phyloP scores from a whole-genome alignment of 1,284 basidiomycete species.

The Sanghuangporus weigelae region DNA sequence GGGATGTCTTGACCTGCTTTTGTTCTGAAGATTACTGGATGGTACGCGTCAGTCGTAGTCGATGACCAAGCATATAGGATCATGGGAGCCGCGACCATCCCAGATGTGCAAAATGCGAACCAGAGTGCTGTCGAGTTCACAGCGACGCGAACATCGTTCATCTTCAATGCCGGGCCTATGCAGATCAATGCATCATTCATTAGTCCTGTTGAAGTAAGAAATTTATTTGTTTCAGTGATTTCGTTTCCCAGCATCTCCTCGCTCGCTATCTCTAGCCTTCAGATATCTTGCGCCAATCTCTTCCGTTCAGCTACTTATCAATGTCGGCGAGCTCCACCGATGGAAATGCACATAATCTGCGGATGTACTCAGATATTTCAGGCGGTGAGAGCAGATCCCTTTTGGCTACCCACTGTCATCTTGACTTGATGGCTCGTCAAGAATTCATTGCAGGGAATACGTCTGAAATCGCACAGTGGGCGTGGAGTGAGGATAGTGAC shows the following conservation, averaged over 20 bases:
- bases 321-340: conserved; percentile 23
- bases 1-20: not conserved
- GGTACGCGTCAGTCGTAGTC: conserved; percentile 35
- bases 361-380: conserved; percentile 21
- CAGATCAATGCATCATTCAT: conserved; percentile 34
- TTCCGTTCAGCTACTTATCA: conserved; percentile 25
- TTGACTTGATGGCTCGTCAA: not conserved
- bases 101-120: conserved; percentile 9
- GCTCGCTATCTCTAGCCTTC: not conserved
- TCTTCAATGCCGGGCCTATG: conserved; percentile 34
- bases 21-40: conserved; percentile 26
- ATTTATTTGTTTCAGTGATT: not conserved
- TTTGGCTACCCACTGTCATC: conserved; percentile 24
- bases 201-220: conserved; percentile 35
- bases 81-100: conserved; percentile 9
- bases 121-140: conserved; percentile 24
- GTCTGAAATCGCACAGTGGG: conserved; percentile 28
- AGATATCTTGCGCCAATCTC: conserved; percentile 31
- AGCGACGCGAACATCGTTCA: conserved; percentile 32
- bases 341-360: conserved; percentile 19
- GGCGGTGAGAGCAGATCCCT: conserved; percentile 6
- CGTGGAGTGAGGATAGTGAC: conserved; percentile 20
- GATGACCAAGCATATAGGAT: conserved; percentile 28
- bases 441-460: conserved; percentile 34
- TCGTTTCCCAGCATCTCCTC: too few relatives aligned